Evolutionary conservation across 169 alveolate species (phyloP).

Genomic region (Perkinsus marinus): DNA sequence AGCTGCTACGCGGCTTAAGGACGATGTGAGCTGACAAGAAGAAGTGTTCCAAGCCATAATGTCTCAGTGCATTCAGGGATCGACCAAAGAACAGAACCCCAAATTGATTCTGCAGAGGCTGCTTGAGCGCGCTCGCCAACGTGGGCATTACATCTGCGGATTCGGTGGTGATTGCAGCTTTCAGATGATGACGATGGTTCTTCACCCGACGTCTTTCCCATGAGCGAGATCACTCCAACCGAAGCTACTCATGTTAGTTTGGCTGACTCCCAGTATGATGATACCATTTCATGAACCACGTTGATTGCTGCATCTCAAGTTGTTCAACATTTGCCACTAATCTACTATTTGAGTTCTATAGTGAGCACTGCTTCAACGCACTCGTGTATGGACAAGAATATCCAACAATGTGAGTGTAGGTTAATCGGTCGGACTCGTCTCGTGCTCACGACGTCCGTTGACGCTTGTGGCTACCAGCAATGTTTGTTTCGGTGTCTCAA

Average conservation of each 20-base stretch:
- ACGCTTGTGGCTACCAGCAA: too few species aligned
- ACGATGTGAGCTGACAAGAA: neutral
- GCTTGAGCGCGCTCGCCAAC: neutral
- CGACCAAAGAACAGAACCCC: neutral
- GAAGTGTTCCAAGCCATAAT: neutral
- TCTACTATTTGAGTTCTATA: too few species aligned
- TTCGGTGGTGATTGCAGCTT: neutral
- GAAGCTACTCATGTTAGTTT: neutral
- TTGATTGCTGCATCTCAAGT: neutral
- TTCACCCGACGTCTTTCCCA: neutral
- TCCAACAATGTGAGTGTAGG: too few species aligned
- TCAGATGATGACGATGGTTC: neutral
- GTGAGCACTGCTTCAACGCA: too few species aligned
- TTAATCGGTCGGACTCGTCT: too few species aligned
- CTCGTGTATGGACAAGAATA: too few species aligned
- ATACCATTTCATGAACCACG: neutral
- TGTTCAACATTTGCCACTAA: neutral
- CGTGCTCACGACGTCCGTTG: too few species aligned
- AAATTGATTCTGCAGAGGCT: neutral
- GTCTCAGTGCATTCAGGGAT: neutral
- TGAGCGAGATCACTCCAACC: neutral
- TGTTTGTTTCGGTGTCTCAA: too few species aligned
- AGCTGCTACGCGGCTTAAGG: neutral
- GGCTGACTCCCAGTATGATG: neutral
- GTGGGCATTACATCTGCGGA: neutral